Evolutionary conservation across 306 rosid genomes (phyloP).

Genomic region (Malus sieversii): DNA sequence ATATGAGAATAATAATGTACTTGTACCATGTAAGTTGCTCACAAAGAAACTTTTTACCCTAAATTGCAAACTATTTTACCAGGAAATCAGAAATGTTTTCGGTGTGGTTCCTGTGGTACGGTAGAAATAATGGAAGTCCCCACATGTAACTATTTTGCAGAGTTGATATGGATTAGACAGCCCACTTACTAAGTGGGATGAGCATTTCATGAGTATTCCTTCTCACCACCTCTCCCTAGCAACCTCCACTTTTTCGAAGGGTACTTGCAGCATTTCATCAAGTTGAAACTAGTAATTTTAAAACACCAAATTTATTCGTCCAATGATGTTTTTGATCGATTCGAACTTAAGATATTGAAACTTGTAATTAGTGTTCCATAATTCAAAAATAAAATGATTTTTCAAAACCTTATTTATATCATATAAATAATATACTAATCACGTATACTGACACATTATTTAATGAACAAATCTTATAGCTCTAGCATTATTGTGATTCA

Average conservation of each 20-base stretch:
- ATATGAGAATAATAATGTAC: no score
- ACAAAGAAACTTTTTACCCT: background rate
- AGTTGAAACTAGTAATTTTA: background rate
- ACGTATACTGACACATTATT: background rate
- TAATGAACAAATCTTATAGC: background rate
- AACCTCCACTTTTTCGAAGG: background rate
- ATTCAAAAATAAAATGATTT: no score
- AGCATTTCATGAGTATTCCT: conserved; percentile 23
- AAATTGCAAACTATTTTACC: background rate
- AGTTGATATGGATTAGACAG: conserved; percentile 18
- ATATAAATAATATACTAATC: no score
- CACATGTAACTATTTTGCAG: background rate
- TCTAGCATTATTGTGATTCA: background rate
- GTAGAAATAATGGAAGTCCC: background rate
- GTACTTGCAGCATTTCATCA: background rate
- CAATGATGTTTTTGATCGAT: background rate
- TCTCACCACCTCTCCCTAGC: background rate
- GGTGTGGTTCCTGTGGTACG: background rate
- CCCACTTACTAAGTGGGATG: conserved; percentile 21
- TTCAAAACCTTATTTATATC: background rate
- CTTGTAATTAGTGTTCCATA: background rate
- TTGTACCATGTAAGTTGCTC: background rate
- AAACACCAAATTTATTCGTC: background rate
- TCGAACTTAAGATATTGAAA: no score
- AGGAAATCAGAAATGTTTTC: background rate